Percentiles rank a stretch among this genome's conserved stretches.
Evolutionary conservation across 2,329 filamentous ascomycete genomes (phyloP).

Genomic region (Nannizzia gypsea): DNA sequence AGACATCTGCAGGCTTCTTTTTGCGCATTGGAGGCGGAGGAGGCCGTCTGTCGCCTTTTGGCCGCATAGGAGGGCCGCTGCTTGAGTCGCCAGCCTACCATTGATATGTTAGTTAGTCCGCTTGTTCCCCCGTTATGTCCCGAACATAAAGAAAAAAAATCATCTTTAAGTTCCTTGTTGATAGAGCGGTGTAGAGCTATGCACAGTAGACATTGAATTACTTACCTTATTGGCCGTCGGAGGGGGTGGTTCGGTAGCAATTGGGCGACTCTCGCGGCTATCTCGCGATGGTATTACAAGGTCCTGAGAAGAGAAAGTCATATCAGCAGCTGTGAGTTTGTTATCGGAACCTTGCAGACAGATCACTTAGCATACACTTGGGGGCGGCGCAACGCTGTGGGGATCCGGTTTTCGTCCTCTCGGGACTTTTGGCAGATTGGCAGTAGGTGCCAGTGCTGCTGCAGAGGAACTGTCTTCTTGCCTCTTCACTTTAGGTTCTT

Average conservation of each 20-base stretch:
- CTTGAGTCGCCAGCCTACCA: neutral
- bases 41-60: neutral
- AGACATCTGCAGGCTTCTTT: constrained; percentile 31
- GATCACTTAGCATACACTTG: constrained; percentile 18
- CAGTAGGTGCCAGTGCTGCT: constrained; percentile 8
- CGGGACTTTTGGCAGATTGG: constrained; percentile 17
- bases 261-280: constrained; percentile 22
- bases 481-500: constrained; percentile 14
- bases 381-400: constrained; percentile 16
- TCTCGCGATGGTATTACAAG: constrained; percentile 32
- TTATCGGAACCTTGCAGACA: neutral
- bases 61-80: neutral
- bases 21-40: constrained; percentile 25
- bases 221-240: neutral
- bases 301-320: constrained; percentile 18
- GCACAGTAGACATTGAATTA: neutral
- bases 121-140: neutral
- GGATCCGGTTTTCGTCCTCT: constrained; percentile 16
- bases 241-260: constrained; percentile 10
- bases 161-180: neutral
- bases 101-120: neutral
- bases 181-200: neutral
- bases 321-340: constrained; percentile 7
- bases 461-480: neutral
- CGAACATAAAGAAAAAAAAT: neutral